Evolutionary conservation across 106 monocot genomes (phyloP).

Genomic region (Dendrobium chrysotoxum): DNA sequence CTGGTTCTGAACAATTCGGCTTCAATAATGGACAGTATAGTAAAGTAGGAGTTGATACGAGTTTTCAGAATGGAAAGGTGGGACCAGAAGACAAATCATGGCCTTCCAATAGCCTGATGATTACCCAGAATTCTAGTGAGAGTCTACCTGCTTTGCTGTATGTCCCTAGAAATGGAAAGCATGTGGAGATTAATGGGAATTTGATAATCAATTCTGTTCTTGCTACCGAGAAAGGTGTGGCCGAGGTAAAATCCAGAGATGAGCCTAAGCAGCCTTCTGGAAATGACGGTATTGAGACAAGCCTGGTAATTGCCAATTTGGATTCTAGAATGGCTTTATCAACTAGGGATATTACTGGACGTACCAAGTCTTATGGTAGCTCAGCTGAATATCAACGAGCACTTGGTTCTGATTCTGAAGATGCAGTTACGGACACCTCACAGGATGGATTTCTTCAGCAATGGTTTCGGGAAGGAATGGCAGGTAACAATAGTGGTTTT

Average conservation of each 20-base stretch:
- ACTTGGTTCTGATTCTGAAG: constrained; percentile 32
- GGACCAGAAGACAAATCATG: neutral
- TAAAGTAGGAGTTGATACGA: constrained; percentile 11
- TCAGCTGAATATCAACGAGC: constrained; percentile 33
- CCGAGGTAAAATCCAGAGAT: constrained; percentile 16
- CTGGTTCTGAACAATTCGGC: neutral
- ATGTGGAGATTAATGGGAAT: constrained; percentile 90
- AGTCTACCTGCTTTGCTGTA: constrained; percentile 74
- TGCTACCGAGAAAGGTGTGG: constrained; percentile 67
- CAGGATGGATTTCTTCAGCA: constrained; percentile 65
- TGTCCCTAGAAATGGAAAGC: constrained; percentile 89
- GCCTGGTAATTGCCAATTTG: constrained; percentile 56
- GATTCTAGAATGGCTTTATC: constrained; percentile 29
- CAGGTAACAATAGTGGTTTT: constrained; percentile 33
- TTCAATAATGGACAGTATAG: neutral
- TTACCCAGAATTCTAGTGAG: constrained; percentile 40
- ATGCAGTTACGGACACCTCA: constrained; percentile 18
- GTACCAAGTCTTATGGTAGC: constrained; percentile 26
- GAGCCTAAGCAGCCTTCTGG: constrained; percentile 11
- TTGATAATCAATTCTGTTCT: constrained; percentile 94
- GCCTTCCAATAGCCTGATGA: constrained; percentile 10
- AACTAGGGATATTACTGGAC: constrained; percentile 25
- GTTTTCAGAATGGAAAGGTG: constrained; percentile 5
- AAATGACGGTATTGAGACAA: constrained; percentile 39
- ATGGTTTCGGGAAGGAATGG: constrained; percentile 92